Percentiles rank a stretch among this genome's conserved stretches.
These are phyloP conservation scores for Leccinum incarnatum DNA, from an alignment of 768 basidiomycete genomes.

Conservation along the genomic window DNA sequence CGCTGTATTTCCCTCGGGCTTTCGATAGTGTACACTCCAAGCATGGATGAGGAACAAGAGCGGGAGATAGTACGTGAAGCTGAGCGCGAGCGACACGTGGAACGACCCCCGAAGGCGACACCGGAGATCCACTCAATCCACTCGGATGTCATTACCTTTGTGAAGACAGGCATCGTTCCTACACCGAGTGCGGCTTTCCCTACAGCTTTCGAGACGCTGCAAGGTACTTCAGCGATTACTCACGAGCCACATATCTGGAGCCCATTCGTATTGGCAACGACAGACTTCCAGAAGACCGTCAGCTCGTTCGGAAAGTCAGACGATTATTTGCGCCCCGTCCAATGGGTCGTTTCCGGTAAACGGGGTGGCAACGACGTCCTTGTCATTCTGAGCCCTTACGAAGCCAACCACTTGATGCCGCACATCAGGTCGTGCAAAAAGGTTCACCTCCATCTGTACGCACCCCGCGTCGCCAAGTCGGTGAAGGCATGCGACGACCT, in stretches of 20 bases:
- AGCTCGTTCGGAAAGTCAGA: background rate
- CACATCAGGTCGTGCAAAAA: slow-evolving; percentile 23
- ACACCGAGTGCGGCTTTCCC: background rate
- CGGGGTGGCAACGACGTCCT: background rate
- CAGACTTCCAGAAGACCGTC: slow-evolving; percentile 6
- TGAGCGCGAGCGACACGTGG: background rate
- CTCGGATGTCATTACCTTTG: background rate
- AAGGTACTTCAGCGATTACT: background rate
- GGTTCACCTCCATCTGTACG: background rate
- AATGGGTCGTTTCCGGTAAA: background rate
- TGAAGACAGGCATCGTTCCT: background rate
- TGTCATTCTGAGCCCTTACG: slow-evolving; percentile 9
- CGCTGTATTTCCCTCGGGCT: background rate
- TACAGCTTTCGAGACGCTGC: background rate
- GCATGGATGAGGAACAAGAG: slow-evolving; percentile 46
- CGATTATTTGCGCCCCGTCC: background rate
- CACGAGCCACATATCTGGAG: background rate
- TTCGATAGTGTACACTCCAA: background rate
- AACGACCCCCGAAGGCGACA: background rate
- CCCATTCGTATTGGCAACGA: background rate
- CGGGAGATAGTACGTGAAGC: slow-evolving; percentile 40
- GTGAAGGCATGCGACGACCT: background rate
- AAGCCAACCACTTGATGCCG: slow-evolving; percentile 38
- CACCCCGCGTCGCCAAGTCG: background rate
- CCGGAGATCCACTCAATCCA: background rate